Base-by-base conservation (phyloP, 352 stramenopile species). In the Achlya hypogyna region DNA sequence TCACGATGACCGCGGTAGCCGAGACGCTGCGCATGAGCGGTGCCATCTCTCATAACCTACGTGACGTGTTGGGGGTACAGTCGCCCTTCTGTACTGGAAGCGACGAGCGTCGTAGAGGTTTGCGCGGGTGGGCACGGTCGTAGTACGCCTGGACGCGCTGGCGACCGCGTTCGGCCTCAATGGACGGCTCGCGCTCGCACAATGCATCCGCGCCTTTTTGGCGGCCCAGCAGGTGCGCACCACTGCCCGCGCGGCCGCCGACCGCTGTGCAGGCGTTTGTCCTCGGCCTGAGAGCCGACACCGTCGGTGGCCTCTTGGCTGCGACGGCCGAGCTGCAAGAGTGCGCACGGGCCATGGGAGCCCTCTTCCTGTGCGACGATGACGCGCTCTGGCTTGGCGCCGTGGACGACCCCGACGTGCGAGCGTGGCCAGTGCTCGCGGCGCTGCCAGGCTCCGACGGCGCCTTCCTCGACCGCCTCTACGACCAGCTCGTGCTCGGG, bases 361-460 rank as follows among this genome's bases (percentile, higher is more conserved):
- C 16, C 2, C 12, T 67, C 5, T 67, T 67, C 27, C 1, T 59
- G 12, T 67, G 60, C 28, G 47, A 67, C 43, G 60, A 67, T 25
- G 60, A 67, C 23, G 22, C 28, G 14, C 31, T 67, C 28, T 67
- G 60, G 60, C 12, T 38, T n/a, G 20, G 29, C 16, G 1, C 22
- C 6, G 1, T 23, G 23, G 47, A 40, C 18, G 42, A 14, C 28
- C n/a, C 20, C 43, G 38, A 47, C 35, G 23, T 28, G 35, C 12
- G 31, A 22, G n/a, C 5, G 3, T 38, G 51, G 27, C 60, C 60
- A 1, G 49, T 56, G 31, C 49, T 45, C 16, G 38, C 23, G 28
- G 51, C 29, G 28, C 47, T 27, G 32, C 23, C 29, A 34, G 49
- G 14, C 4, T 47, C 9, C 20, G 49, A 56, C 49, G 2, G 8